phyloP scores from a whole-genome alignment of 768 basidiomycete genomes.

The Neoboletus subvelutipes region DNA sequence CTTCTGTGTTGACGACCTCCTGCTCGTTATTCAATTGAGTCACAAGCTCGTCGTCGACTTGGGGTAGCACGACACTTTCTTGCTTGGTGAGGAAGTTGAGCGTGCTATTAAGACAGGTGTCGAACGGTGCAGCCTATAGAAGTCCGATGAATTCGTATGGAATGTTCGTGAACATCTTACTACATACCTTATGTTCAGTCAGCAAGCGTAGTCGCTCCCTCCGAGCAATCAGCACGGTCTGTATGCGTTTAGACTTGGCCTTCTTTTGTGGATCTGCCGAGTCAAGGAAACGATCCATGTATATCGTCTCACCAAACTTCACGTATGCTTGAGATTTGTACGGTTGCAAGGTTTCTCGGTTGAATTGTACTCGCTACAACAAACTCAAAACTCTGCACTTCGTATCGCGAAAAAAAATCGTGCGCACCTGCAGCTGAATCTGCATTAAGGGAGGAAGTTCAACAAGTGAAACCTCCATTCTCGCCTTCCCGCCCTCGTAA shows the following conservation, averaged over 20 bases:
- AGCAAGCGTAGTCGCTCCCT: constrained; percentile 70
- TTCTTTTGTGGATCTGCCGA: constrained; percentile 71
- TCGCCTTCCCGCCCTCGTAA: constrained; percentile 80
- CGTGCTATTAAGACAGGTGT: constrained; percentile 53
- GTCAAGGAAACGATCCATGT: constrained; percentile 91
- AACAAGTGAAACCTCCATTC: constrained; percentile 84
- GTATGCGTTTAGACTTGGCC: constrained; percentile 65
- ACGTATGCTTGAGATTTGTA: constrained; percentile 97
- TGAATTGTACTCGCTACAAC: constrained; percentile 85
- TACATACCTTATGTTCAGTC: constrained; percentile 66
- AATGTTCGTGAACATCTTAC: background rate
- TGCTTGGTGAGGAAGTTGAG: constrained; percentile 58
- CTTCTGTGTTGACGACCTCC: constrained; percentile 49
- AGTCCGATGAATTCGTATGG: background rate
- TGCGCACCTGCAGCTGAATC: constrained; percentile 87
- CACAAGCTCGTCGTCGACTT: constrained; percentile 61
- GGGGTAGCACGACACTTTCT: constrained; percentile 42
- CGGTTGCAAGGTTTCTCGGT: constrained; percentile 84
- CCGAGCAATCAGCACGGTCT: constrained; percentile 58
- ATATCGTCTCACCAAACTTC: constrained; percentile 82
- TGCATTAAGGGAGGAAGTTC: constrained; percentile 90
- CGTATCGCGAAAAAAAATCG: background rate
- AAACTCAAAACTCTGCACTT: constrained; percentile 6
- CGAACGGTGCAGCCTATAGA: constrained; percentile 59
- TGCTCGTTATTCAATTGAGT: constrained; percentile 54